Evolutionary conservation across 2,329 filamentous ascomycete species (phyloP).

Genomic region (Paecilomyces fulvus): DNA sequence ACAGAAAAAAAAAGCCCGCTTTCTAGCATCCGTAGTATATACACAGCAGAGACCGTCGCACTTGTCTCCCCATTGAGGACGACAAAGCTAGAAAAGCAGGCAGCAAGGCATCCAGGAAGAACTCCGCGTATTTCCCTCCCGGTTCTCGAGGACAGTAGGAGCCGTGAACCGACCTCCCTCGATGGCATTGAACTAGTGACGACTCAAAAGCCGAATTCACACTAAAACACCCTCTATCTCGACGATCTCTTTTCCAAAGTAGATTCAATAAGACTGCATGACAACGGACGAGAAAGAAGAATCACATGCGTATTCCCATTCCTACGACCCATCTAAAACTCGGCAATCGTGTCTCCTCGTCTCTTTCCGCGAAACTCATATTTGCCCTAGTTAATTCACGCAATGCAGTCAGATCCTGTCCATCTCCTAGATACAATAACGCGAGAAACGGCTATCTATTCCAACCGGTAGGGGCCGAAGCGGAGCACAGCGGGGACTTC

Average conservation of each 20-base stretch:
- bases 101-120: not conserved
- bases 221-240: not conserved
- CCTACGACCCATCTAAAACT: constrained; percentile 51
- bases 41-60: not conserved
- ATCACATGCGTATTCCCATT: not conserved
- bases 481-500: not conserved
- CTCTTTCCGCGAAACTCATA: constrained; percentile 80
- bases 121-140: not conserved
- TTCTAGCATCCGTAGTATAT: not conserved
- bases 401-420: constrained; percentile 8
- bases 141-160: not conserved
- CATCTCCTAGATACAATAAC: not conserved
- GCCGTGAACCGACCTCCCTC: not conserved
- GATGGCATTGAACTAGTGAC: not conserved
- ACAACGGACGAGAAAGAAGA: not conserved
- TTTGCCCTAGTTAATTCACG: constrained; percentile 58
- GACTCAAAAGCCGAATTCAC: not conserved
- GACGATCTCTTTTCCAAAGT: not conserved
- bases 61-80: not conserved
- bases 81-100: not conserved
- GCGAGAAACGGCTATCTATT: not conserved
- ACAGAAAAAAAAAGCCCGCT: not conserved
- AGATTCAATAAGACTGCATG: constrained; percentile 2
- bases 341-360: constrained; percentile 71
- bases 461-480: not conserved